A percentile compares a stretch with the other conserved stretches of the same genome.
Conservation (phyloP, 495 filamentous ascomycete species). For the Trichocladium antarcticum region DNA sequence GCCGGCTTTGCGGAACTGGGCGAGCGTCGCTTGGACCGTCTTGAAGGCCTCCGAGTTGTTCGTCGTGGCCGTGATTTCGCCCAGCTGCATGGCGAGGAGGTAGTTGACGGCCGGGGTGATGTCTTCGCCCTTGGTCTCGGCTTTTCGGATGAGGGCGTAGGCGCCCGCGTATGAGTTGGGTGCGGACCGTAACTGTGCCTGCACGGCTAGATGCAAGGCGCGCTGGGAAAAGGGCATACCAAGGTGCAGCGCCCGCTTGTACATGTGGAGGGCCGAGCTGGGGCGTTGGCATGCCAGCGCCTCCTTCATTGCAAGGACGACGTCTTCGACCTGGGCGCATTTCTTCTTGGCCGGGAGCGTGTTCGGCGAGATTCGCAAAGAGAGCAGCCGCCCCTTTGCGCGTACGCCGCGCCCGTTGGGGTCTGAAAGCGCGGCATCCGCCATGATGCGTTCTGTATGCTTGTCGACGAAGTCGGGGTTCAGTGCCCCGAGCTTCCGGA, state of each 20-base stretch:
- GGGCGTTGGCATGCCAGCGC: constrained; percentile 17
- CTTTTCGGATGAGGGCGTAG: constrained; percentile 24
- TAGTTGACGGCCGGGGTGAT: constrained; percentile 24
- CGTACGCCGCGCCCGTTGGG: constrained; percentile 8
- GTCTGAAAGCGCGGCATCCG: constrained; percentile 22
- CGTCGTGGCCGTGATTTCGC: constrained; percentile 1
- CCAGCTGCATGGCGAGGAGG: constrained; percentile 19
- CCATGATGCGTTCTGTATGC: constrained; percentile 31
- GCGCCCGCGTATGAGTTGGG: constrained; percentile 12
- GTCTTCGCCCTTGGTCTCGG: constrained; percentile 26
- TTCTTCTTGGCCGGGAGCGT: constrained; percentile 16
- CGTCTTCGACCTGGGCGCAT: constrained; percentile 18
- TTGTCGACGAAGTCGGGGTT: constrained; percentile 23
- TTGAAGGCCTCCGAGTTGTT: background rate
- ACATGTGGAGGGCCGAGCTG: constrained; percentile 22
- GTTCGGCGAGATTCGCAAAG: constrained; percentile 12
- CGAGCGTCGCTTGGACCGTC: constrained; percentile 9
- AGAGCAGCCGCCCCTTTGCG: constrained; percentile 16
- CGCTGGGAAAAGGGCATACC: constrained; percentile 24
- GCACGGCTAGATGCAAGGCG: constrained; percentile 32
- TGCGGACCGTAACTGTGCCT: constrained; percentile 26
- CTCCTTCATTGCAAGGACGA: constrained; percentile 31
- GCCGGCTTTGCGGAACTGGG: constrained; percentile 2
- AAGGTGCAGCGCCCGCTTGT: constrained; percentile 23
- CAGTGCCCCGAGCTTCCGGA: constrained; percentile 22